Conservation (phyloP, 176 grass and related monocot species). For the Panicum miliaceum region DNA sequence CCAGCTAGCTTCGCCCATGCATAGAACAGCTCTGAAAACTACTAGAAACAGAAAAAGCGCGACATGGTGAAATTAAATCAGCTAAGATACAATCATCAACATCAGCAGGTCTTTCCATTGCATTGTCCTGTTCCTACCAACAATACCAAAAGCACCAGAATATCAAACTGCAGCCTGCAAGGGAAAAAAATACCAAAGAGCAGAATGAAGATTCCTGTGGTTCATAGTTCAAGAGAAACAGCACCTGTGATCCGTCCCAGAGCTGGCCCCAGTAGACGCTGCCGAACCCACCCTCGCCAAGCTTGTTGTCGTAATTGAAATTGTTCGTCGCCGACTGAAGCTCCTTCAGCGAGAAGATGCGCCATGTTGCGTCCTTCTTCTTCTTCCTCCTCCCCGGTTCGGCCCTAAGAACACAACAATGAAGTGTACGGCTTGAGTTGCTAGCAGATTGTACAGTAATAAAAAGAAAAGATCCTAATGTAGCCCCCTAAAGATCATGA, state of each 20-base stretch:
- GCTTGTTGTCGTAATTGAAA: slow-evolving; percentile 98
- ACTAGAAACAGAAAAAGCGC: not conserved
- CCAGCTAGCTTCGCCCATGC: no score
- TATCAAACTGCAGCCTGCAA: not conserved
- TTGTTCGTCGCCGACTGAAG: slow-evolving; percentile 83
- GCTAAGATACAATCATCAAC: slow-evolving; percentile 35
- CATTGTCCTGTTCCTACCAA: not conserved
- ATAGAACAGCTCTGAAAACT: slow-evolving; percentile 15
- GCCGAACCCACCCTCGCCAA: slow-evolving; percentile 89
- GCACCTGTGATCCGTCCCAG: slow-evolving; percentile 91
- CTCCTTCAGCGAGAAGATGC: slow-evolving; percentile 89
- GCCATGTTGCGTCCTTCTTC: slow-evolving; percentile 60
- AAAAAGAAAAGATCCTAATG: not conserved
- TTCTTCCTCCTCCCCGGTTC: slow-evolving; percentile 72
- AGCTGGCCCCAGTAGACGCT: slow-evolving; percentile 99
- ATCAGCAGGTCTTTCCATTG: not conserved
- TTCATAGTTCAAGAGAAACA: slow-evolving; percentile 31
- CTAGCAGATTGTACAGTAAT: not conserved
- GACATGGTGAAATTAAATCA: slow-evolving; percentile 12
- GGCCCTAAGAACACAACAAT: slow-evolving; percentile 45
- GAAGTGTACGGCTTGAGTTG: not conserved
- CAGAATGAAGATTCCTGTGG: not conserved
- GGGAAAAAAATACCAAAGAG: not conserved
- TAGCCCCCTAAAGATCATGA: not conserved
- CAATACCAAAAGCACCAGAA: not conserved